A percentile compares a stretch with the other conserved stretches of the same genome.
These are phyloP conservation scores for Sporisorium iseilematis-ciliati DNA, from an alignment of 1,284 basidiomycete species.

Conservation along the genomic window DNA sequence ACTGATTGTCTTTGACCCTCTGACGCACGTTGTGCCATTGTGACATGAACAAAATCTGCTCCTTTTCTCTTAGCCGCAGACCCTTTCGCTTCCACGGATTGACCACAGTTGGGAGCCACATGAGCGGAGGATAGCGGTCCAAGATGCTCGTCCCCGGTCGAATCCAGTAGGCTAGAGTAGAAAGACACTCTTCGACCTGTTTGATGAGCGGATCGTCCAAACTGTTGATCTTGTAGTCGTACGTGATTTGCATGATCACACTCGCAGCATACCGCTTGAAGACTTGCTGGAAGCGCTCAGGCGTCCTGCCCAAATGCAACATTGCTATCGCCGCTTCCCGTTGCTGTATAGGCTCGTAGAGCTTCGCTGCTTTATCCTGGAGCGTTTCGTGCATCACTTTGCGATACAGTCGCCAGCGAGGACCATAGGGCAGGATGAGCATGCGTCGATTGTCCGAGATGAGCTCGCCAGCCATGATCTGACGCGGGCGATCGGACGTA, in stretches of 20 bases:
- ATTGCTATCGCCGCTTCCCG: conserved; percentile 27
- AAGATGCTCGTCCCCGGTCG: conserved; percentile 38
- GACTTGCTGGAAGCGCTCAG: conserved; percentile 22
- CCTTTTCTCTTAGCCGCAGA: conserved; percentile 31
- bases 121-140: conserved; percentile 37
- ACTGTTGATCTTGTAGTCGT: conserved; percentile 13
- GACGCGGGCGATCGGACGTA: conserved; percentile 25
- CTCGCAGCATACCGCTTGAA: conserved; percentile 49
- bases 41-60: conserved; percentile 62
- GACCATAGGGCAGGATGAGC: conserved; percentile 46
- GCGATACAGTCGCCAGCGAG: conserved; percentile 46
- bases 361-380: conserved; percentile 39
- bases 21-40: conserved; percentile 25
- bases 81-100: conserved; percentile 54
- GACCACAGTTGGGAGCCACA: conserved; percentile 37
- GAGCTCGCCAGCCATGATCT: conserved; percentile 50
- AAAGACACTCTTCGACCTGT: conserved; percentile 31
- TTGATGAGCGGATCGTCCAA: conserved; percentile 42
- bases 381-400: conserved; percentile 43
- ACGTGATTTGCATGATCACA: conserved; percentile 46
- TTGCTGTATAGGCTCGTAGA: conserved; percentile 47
- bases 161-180: conserved; percentile 29
- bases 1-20: conserved; percentile 59
- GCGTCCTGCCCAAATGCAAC: conserved; percentile 19
- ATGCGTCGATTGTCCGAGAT: conserved; percentile 53